A percentile compares a stretch with the other conserved stretches of the same genome.
Conservation (phyloP, 768 basidiomycete genomes). For the Collybiopsis luxurians region DNA sequence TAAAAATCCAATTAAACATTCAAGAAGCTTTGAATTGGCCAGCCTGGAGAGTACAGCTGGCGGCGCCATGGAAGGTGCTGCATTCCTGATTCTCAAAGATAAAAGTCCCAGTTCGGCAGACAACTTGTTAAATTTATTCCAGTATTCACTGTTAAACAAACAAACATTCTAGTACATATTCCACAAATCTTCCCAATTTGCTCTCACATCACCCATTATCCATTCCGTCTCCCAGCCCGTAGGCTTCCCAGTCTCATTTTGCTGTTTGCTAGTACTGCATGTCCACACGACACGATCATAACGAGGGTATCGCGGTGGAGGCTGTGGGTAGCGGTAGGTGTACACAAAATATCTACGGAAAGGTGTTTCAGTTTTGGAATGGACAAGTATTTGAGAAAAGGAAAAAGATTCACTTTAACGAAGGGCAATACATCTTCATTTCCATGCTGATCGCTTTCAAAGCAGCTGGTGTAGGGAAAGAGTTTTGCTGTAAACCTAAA, state of each 20-base stretch:
- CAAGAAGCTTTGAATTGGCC: too few relatives aligned
- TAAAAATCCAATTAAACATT: too few relatives aligned
- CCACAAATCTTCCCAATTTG: slow-evolving; percentile 4
- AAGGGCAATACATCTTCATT: slow-evolving; percentile 3
- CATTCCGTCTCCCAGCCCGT: background rate
- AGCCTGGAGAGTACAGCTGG: too few relatives aligned
- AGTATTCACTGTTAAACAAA: too few relatives aligned
- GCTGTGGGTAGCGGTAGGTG: background rate
- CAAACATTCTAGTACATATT: background rate
- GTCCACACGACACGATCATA: background rate
- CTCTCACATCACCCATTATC: background rate
- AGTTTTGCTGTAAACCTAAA: background rate
- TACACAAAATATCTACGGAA: slow-evolving; percentile 5
- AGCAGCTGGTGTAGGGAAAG: background rate
- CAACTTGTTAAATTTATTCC: too few relatives aligned
- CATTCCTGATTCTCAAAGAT: too few relatives aligned
- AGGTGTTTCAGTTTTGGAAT: too few relatives aligned
- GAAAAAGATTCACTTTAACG: background rate
- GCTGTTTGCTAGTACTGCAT: background rate
- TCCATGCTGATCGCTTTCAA: slow-evolving; percentile 5
- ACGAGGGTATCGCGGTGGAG: background rate
- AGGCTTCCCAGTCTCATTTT: background rate
- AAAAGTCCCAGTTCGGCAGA: too few relatives aligned
- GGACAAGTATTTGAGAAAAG: too few relatives aligned
- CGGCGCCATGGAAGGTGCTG: too few relatives aligned